These are phyloP conservation scores for Cutaneotrichosporon sp. DNA, from an alignment of 1,284 basidiomycete genomes.

Conservation along the genomic window DNA sequence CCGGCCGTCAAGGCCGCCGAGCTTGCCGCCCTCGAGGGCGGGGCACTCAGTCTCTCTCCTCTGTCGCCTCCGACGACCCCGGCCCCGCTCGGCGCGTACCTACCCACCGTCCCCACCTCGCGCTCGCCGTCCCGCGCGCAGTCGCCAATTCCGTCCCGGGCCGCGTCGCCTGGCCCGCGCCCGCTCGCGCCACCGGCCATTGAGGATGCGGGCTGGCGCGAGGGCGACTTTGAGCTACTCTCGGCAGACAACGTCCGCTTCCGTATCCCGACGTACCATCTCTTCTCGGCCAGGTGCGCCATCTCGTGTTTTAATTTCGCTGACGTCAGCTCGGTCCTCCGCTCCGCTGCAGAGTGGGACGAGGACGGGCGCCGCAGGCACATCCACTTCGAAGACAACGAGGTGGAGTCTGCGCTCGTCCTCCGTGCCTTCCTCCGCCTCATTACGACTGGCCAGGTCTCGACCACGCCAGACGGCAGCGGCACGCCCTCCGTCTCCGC, in stretches of 20 bases:
- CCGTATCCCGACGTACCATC: conserved; percentile 6
- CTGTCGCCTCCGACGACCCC: neutral
- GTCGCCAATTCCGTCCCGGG: neutral
- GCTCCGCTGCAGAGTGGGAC: neutral
- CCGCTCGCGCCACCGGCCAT: neutral
- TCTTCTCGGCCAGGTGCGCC: conserved; percentile 7
- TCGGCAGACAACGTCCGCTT: conserved; percentile 12
- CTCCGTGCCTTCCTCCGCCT: conserved; percentile 11
- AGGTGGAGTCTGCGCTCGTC: conserved; percentile 10
- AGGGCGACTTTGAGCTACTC: conserved; percentile 10
- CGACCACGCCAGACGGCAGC: conserved; percentile 2
- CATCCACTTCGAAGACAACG: conserved; percentile 8
- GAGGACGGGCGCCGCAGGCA: neutral
- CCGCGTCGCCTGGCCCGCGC: neutral
- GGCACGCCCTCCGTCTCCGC: conserved; percentile 4
- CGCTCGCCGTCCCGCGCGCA: neutral
- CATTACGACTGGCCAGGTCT: conserved; percentile 9
- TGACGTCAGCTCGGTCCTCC: conserved; percentile 7
- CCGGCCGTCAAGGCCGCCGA: neutral
- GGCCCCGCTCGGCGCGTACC: neutral
- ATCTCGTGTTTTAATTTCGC: neutral
- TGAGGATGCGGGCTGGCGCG: neutral
- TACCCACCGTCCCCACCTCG: neutral
- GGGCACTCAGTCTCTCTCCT: neutral
- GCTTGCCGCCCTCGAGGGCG: neutral